Base-by-base conservation (phyloP, 2,329 filamentous ascomycete species). In the Herpotrichia juniperi region DNA sequence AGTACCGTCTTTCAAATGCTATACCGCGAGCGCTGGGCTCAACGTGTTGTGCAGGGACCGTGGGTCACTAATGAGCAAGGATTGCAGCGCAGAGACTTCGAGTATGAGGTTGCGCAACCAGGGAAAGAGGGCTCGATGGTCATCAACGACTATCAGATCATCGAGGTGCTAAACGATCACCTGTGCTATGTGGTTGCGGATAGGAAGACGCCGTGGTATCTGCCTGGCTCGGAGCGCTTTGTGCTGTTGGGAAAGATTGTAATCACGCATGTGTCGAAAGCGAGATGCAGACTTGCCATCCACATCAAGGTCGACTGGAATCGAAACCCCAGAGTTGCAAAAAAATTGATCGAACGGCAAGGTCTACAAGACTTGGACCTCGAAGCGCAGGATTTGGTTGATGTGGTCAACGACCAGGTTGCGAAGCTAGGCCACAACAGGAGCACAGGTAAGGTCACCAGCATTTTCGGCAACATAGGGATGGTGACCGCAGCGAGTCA, bases 1-100 rank as follows among this genome's bases (percentile, higher is more conserved):
- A 96, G 91, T 70, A 91, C 93, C 28, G 87, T 97, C 32, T 99
- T 97, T 76, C 91, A 94, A 63, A 87, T 93, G 66, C 80, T 97
- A 25, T 93, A 97, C 70, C 88, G 91, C 69, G 91, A 96, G 46
- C 59, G 63, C 17, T 68, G 65, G 57, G 68, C 68, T 10, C 62
- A 64, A 39, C 61, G 66, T 56, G 92, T 97, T 56, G 86, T 88
- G 2, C 93, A 97, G 74, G 89, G 90, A 0, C 91, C 93, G 0
- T 99, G 94, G 94, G 79, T 81, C 16, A 80, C 87, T 43, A 79
- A 84, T 3, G 89, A 93, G 51, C 82, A 87, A 34, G 86, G 86
- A 1, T 84, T 84, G 42, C 85, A 94, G 79, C 84, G 84, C 62
- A 84, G 94, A 46, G 86, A 91, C 50, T 96, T 97, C 64, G 81